phyloP scores from a whole-genome alignment of 1,139 yeast genomes.

The Geotrichum cucujoidarum region DNA sequence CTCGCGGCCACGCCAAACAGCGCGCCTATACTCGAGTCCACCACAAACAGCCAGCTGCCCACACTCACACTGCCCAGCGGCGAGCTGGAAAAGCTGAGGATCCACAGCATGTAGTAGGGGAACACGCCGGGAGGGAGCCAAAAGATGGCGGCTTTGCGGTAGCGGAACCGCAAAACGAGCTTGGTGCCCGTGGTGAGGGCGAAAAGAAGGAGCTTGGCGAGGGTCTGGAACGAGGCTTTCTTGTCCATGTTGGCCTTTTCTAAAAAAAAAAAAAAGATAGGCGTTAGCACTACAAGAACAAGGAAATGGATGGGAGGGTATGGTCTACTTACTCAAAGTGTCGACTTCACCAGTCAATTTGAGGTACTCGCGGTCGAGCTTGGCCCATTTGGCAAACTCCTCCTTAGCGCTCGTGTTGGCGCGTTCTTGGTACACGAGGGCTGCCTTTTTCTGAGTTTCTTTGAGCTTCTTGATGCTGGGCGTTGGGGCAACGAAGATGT shows the following conservation, averaged over 20 bases:
- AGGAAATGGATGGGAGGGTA: background rate
- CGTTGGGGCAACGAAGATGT: slow-evolving; percentile 38
- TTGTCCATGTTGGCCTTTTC: slow-evolving; percentile 39
- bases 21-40: slow-evolving; percentile 28
- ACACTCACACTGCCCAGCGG: slow-evolving; percentile 42
- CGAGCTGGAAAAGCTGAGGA: slow-evolving; percentile 57
- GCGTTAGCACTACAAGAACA: slow-evolving; percentile 8
- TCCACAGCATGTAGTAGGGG: slow-evolving; percentile 55
- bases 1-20: slow-evolving; percentile 3
- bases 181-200: slow-evolving; percentile 35
- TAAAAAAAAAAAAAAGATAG: background rate
- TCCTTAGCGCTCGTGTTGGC: slow-evolving; percentile 78
- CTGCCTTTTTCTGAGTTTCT: slow-evolving; percentile 45
- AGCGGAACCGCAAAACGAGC: slow-evolving; percentile 51
- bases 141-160: slow-evolving; percentile 54
- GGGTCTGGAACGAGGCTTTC: slow-evolving; percentile 39
- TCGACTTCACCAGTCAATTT: slow-evolving; percentile 52
- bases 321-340: slow-evolving; percentile 26
- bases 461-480: slow-evolving; percentile 39
- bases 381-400: slow-evolving; percentile 94
- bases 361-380: slow-evolving; percentile 69
- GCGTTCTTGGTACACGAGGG: slow-evolving; percentile 49
- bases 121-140: slow-evolving; percentile 56
- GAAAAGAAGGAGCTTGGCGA: slow-evolving; percentile 30
- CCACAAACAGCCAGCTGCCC: slow-evolving; percentile 38